phyloP scores from a whole-genome alignment of 202 grass and related monocot species.

The Bolboschoenoplectus hybrid region DNA sequence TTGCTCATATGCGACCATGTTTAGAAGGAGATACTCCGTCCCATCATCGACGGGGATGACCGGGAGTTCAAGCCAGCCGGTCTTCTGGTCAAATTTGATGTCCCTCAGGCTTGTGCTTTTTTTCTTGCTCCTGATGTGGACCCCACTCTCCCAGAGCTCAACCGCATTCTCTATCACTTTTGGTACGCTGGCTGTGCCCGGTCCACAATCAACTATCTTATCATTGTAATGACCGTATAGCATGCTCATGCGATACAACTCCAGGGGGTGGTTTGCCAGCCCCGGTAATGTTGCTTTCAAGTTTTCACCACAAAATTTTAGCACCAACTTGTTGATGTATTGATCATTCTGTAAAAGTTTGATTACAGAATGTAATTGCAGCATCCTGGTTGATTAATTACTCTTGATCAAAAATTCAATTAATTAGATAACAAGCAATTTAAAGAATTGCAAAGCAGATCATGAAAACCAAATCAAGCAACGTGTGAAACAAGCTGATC shows the following conservation, averaged over 20 bases:
- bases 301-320: neutral
- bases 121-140: neutral
- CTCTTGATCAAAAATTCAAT: too few species aligned
- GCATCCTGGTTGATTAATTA: too few species aligned
- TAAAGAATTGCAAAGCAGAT: too few species aligned
- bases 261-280: conserved; percentile 9
- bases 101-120: neutral
- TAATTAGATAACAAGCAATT: too few species aligned
- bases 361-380: too few species aligned
- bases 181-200: neutral
- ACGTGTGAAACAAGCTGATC: too few species aligned
- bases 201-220: neutral
- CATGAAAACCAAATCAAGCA: too few species aligned
- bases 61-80: neutral
- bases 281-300: neutral
- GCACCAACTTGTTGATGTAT: conserved; percentile 1
- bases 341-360: neutral
- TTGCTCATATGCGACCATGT: conserved; percentile 9
- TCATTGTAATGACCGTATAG: neutral
- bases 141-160: neutral
- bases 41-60: neutral
- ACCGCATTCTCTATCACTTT: conserved; percentile 19
- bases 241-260: conserved; percentile 27
- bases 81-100: neutral
- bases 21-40: neutral